Conservation (phyloP, 768 basidiomycete species). For the Boletales sp. region DNA sequence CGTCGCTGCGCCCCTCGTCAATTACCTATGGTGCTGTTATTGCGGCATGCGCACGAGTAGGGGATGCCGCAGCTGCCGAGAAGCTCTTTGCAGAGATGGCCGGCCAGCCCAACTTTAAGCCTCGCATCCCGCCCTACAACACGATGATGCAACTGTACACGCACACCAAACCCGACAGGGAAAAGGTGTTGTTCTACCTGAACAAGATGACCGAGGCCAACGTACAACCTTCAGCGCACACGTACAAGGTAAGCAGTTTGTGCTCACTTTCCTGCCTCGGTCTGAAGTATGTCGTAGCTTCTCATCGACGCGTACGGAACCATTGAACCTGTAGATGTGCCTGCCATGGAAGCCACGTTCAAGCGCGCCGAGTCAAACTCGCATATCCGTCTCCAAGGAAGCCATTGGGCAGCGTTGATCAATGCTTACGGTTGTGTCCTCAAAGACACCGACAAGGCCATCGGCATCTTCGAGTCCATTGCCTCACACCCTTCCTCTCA, state of each 20-base stretch:
- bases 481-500: conserved; percentile 45
- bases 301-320: conserved; percentile 87
- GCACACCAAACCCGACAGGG: conserved; percentile 83
- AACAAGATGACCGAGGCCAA: conserved; percentile 54
- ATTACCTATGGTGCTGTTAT: conserved; percentile 97
- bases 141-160: conserved; percentile 98
- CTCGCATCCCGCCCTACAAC: conserved; percentile 93
- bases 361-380: conserved; percentile 46
- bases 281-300: conserved; percentile 43
- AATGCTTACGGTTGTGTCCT: conserved; percentile 81
- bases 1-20: conserved; percentile 60
- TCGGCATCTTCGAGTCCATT: conserved; percentile 76
- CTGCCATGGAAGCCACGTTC: conserved; percentile 71
- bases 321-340: conserved; percentile 77
- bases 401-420: conserved; percentile 83
- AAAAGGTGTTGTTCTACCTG: conserved; percentile 73
- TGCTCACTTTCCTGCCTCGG: not conserved
- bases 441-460: conserved; percentile 74
- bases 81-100: conserved; percentile 85
- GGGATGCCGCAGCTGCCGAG: conserved; percentile 80
- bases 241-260: conserved; percentile 72
- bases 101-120: conserved; percentile 65
- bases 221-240: conserved; percentile 81
- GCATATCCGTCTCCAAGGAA: conserved; percentile 38
- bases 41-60: conserved; percentile 89